Evolutionary conservation across 2,329 filamentous ascomycete genomes (phyloP), one percentile per base, ranked within the genome.

Genomic region (Hypomyces rosellus): DNA sequence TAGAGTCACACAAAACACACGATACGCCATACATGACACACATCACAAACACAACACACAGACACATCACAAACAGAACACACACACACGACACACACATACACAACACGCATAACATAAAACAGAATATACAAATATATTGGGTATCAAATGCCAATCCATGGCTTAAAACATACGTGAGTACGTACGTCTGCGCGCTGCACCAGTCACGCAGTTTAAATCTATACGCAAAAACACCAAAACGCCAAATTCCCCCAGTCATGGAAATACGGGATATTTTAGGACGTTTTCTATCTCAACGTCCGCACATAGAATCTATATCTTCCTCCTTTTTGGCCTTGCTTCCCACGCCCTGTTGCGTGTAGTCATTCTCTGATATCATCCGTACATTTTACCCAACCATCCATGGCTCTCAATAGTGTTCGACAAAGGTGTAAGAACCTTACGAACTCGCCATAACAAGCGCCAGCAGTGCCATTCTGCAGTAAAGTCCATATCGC

Each of bases 401-500:
- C 25, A 4, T 11, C 25, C 25, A 30, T 30, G 25, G 25, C 25
- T 30, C 25, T 30, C 25, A 30, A 30, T 11, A 30, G 2, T 11
- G 25, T 30, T 30, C 25, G 25, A 30, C 25, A 30, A 30, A 30
- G 6, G 25, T 30, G 25, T 5, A 8, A 30, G 8, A 30, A 8
- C 6, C 51, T 52, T 63, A 67, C 47, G 59, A 63, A 48, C 64
- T 61, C 57, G 64, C 63, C 87, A 99, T 86, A 69, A 97, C 89
- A 69, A 97, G 77, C 59, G 93, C 93, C 69, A 99, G 78, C 73
- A 99, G 74, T 61, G 93, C 93, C 93, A 99, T 99, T 68, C 93
- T 87, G 71, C 88, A 95, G 78, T 96, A 97, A 62, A 99, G 81
- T 61, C 93, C 93, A 73, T 97, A 96, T 73, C 86, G 84, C 92